Percentiles rank a stretch among this genome's conserved stretches.
Evolutionary conservation across 2,329 filamentous ascomycete species (phyloP).

Genomic region (Colletotrichum australisinense): DNA sequence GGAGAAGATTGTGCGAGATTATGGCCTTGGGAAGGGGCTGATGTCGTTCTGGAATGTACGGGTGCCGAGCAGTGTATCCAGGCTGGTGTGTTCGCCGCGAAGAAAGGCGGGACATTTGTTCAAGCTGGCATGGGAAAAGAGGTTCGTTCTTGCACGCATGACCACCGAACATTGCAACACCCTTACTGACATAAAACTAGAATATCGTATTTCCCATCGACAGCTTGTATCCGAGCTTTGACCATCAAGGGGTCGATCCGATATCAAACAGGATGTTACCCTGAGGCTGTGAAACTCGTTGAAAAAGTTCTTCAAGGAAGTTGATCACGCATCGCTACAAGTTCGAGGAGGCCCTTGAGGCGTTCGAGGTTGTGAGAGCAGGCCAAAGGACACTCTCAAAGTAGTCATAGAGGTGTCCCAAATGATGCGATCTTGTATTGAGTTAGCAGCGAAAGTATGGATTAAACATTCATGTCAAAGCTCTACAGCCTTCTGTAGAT

Average conservation of each 20-base stretch:
- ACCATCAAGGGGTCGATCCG: conserved; percentile 80
- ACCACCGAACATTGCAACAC: too few relatives aligned
- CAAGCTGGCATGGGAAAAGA: conserved; percentile 64
- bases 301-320: conserved; percentile 57
- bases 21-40: conserved; percentile 56
- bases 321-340: conserved; percentile 79
- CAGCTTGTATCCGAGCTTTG: conserved; percentile 78
- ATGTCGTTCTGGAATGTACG: conserved; percentile 56
- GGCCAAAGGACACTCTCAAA: conserved; percentile 77
- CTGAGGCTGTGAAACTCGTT: conserved; percentile 67
- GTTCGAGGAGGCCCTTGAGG: conserved; percentile 68
- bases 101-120: conserved; percentile 60
- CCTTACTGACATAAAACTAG: conserved; percentile 20
- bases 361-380: conserved; percentile 76
- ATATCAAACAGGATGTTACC: conserved; percentile 80
- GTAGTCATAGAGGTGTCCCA: conserved; percentile 68
- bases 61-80: conserved; percentile 55
- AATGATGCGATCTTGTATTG: background rate
- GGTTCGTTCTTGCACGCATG: background rate
- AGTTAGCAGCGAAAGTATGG: background rate
- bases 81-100: conserved; percentile 54
- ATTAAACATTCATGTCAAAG: background rate
- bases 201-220: conserved; percentile 70
- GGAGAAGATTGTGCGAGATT: conserved; percentile 54
- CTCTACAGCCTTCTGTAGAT: background rate